Evolutionary conservation across 1,139 yeast species (phyloP), one percentile per base, ranked within the genome.

Genomic region (Wickerhamomyces sp.): DNA sequence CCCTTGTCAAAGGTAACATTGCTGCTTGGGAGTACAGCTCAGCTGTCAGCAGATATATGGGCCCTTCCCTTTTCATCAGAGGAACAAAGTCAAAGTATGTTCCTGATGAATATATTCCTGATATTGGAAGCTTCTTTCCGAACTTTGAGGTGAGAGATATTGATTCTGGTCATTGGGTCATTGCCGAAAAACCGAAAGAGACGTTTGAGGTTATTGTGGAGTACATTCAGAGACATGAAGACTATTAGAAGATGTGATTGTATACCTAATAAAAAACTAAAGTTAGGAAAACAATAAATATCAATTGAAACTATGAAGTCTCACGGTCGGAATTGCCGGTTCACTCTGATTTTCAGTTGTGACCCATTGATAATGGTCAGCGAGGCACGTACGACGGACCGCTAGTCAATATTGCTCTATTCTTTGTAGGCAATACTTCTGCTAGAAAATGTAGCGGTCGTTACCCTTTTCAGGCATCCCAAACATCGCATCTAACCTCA

Each of bases 141-240:
- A 65, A 69, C 31, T 88, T 88, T 53, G 84, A 75, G 41, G 61
- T 85, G 11, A 67, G 73, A 32, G 95, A 85, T 50, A 66, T 91
- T 21, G 79, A 85, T 18, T 74, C 88, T 2, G 96, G 96, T 2
- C 98, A 91, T 59, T 91, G 96, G 96, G 74, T 86, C 17, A 83
- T 83, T 47, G 75, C 84, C 39, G 95, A 86, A 50, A 77, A 80
- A 45, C 94, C 95, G 1, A 47, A 62, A 5, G 89, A 78, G 49
- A 84, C 87, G 44, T 64, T 80, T 30, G 75, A 69, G 5, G 61
- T 61, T 6, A 72, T 83, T 16, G 63, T 63, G 14, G 78, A 76
- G 23, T 85, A 75, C 61, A 64, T 84, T 17, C 75, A 72, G 41
- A 63, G 73, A 41, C 65, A 69, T 38, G 84, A 77, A 47, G 83